Evolutionary conservation across 768 basidiomycete species (phyloP), one percentile per base, ranked within the genome.

Genomic region (Scleroderma bovista): DNA sequence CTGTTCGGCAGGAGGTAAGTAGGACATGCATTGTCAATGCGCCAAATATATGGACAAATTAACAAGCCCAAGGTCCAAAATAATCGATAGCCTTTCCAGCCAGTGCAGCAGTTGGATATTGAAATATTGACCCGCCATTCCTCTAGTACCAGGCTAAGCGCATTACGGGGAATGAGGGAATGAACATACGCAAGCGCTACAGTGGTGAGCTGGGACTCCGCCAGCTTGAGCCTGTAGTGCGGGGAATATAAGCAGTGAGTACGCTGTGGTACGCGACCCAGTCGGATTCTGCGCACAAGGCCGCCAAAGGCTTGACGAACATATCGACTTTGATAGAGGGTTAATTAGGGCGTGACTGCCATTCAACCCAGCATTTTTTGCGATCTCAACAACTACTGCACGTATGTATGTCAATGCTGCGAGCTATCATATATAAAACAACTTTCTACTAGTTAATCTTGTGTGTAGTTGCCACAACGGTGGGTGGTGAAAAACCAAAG

Each of bases 51-150:
- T 89, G 80, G 3, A 79, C 72, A 40, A 68, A 50, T 19, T 77
- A 89, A 63, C 82, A 86, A 4, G 72, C 61, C 62, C 84, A 76
- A 32, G 88, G 80, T 0, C 89, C 89, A 57, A 80, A 75, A 34
- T 59, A 58, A 66, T 92, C 89, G 37, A 87, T 72, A 2, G 83
- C 61, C 53, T 79, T 83, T 41, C 89, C 89, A 37, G 84, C 80
- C 1, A 88, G 15, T 2, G 81, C 80, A 17, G 84, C 78, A 51
- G 88, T 73, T 3, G 87, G 86, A 63, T 92, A 91, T 69, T 91
- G 88, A 5, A n/a, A n/a, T n/a, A n/a, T 69, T 91, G 88, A 5
- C 86, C 84, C 53, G 82, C 77, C 77, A 92, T 81, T 2, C 85
- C 89, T n/a, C 89, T 91, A 46, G 32, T 34, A 47, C 23, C 12